Base-by-base conservation (phyloP, 805 yeast genomes). In the Sugiyamaella chiloensis region DNA sequence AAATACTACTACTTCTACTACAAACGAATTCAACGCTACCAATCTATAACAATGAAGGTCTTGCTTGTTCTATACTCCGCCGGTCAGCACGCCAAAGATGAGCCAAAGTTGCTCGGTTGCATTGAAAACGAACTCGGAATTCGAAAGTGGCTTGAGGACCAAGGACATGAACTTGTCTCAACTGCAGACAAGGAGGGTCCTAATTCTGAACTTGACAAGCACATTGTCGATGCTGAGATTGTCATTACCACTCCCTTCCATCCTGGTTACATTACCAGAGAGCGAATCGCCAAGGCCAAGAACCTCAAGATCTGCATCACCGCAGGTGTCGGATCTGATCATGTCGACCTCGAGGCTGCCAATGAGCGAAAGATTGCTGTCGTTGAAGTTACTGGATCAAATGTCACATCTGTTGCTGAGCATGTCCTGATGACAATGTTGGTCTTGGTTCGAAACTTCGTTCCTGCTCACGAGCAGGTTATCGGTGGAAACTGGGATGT, bases 321-420 rank as follows among this genome's bases (percentile, higher is more conserved):
- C 42, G 95, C 95, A 7, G 95, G 93, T 58, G 89, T 85, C 51
- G 95, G 95, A 9, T 81, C 88, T 17, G 93, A 85, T 63, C 93
- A 85, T 66, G 73, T 85, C 53, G 91, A 85, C 60, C 73, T 85
- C 58, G 75, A 75, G 56, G 85, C 85, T 57, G 81, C 87, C 54
- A 78, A 80, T 56, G 80, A 77, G 54, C 70, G 71, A 51, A 75
- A 78, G 52, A 78, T 85, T 60, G 74, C 84, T 14, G 93, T 85
- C 16, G 71, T 80, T 42, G 93, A 85, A 68, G 93, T 85, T 46
- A 85, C 95, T 23, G 91, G 93, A 5, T 83, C 89, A 45, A 85
- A 85, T 63, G 89, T 85, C 42, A 76, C 75, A 19, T 81, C 89
- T 12, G 93, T 85, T 40, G 91, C 93, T 12, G 93, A 85, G 67